Conservation (phyloP, 2,329 filamentous ascomycete genomes). For the Xylaria sp. region DNA sequence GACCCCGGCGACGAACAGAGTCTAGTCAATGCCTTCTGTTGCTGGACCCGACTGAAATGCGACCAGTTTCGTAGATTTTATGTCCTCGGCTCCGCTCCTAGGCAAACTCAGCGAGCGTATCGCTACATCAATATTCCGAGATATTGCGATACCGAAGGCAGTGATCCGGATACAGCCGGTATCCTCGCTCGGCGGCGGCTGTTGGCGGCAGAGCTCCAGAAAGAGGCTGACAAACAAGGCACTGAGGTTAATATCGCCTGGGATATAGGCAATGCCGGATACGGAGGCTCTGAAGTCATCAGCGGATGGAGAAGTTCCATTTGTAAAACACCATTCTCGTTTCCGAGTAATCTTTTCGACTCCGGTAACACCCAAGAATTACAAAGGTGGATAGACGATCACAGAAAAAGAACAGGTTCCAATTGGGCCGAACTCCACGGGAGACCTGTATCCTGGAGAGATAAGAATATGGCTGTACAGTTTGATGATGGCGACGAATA, state of each 20-base stretch:
- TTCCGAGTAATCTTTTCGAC: constrained; percentile 34
- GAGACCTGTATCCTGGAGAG: constrained; percentile 56
- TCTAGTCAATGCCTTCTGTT: constrained; percentile 71
- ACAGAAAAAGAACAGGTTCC: constrained; percentile 2
- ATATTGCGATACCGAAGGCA: constrained; percentile 52
- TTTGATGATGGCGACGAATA: constrained; percentile 49
- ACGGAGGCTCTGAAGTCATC: background rate
- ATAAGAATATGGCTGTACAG: constrained; percentile 55
- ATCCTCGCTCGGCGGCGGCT: constrained; percentile 30
- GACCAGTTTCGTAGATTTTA: constrained; percentile 65
- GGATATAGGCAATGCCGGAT: constrained; percentile 3
- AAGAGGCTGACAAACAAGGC: constrained; percentile 24
- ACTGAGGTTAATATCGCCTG: constrained; percentile 32
- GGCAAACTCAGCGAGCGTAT: constrained; percentile 44
- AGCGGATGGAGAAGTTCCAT: constrained; percentile 28
- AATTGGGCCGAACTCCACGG: constrained; percentile 50
- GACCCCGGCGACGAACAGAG: constrained; percentile 71
- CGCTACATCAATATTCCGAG: constrained; percentile 52
- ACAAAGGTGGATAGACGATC: constrained; percentile 36
- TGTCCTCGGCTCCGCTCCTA: constrained; percentile 62
- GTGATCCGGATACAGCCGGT: constrained; percentile 53
- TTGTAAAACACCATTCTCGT: constrained; percentile 28
- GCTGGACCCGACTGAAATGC: constrained; percentile 63
- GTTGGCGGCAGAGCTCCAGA: constrained; percentile 26
- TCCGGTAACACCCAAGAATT: constrained; percentile 39